phyloP scores from a whole-genome alignment of 345 rosid genomes.

The Linum trigynum region DNA sequence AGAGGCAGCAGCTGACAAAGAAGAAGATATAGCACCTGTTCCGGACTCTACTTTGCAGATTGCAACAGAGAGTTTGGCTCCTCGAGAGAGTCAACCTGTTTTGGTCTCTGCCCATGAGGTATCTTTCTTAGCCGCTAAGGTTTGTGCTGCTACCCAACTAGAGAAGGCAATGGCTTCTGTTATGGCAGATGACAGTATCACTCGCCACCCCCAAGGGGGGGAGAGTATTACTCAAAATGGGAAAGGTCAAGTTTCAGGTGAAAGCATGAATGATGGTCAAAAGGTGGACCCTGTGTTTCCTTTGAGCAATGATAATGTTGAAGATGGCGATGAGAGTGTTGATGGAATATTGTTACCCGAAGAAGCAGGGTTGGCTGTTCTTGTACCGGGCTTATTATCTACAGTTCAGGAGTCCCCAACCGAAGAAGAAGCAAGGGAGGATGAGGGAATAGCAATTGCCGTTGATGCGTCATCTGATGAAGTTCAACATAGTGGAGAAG shows the following conservation, averaged over 20 bases:
- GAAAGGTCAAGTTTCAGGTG: conserved; percentile 14
- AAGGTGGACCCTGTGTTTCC: conserved; percentile 16
- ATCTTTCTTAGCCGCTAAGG: conserved; percentile 2
- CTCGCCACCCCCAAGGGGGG: conserved; percentile 3
- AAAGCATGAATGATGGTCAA: conserved; percentile 8
- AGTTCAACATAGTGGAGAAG: too few relatives aligned
- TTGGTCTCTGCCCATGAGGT: conserved; percentile 5
- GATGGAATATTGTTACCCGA: background rate
- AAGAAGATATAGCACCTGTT: conserved; percentile 11
- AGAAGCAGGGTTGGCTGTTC: background rate
- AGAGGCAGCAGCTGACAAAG: conserved; percentile 16
- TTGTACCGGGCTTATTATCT: too few relatives aligned
- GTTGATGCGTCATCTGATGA: too few relatives aligned
- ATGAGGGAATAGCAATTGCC: too few relatives aligned
- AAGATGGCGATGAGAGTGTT: background rate
- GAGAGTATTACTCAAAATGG: conserved; percentile 18
- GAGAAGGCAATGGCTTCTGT: conserved; percentile 16
- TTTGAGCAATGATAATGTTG: conserved; percentile 4
- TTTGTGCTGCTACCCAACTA: conserved; percentile 9
- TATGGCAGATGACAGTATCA: conserved; percentile 31
- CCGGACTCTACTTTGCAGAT: conserved; percentile 16
- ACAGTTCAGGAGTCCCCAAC: too few relatives aligned
- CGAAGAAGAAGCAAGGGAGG: too few relatives aligned
- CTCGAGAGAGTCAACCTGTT: conserved; percentile 16
- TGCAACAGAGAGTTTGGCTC: conserved; percentile 22